A percentile compares a stretch with the other conserved stretches of the same genome.
These are phyloP conservation scores for Fagus crenata DNA, from an alignment of 306 rosid species.

Conservation along the genomic window DNA sequence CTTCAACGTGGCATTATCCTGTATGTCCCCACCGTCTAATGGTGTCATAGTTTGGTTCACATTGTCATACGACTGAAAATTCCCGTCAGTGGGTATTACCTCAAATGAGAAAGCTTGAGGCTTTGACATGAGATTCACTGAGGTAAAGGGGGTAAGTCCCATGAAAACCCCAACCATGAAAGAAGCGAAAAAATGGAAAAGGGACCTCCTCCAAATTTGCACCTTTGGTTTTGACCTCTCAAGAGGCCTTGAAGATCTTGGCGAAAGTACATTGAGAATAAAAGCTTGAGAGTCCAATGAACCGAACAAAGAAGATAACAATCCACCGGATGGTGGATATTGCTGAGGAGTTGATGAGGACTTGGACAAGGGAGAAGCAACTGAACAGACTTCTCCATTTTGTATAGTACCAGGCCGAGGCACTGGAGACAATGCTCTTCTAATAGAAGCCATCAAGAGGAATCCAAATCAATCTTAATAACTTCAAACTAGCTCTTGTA, in stretches of 20 bases:
- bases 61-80: conserved; percentile 42
- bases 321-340: conserved; percentile 42
- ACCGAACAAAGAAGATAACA: conserved; percentile 39
- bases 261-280: conserved; percentile 49
- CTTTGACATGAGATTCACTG: conserved; percentile 54
- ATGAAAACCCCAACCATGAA: conserved; percentile 66
- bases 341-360: conserved; percentile 60
- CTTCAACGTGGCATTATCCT: conserved; percentile 39
- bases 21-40: conserved; percentile 25
- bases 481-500: conserved; percentile 4
- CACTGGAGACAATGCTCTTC: conserved; percentile 81
- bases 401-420: conserved; percentile 56
- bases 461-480: conserved; percentile 28
- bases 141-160: conserved; percentile 71
- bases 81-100: conserved; percentile 45
- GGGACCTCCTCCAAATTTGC: conserved; percentile 65
- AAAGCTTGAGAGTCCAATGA: conserved; percentile 49
- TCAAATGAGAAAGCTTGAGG: conserved; percentile 67
- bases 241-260: conserved; percentile 53
- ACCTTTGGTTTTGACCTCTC: conserved; percentile 68
- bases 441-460: conserved; percentile 66
- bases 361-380: conserved; percentile 76
- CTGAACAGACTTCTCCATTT: conserved; percentile 61
- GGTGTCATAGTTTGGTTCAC: conserved; percentile 27
- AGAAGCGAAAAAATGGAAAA: conserved; percentile 66